Evolutionary conservation across 1,284 basidiomycete species (phyloP), one percentile per base, ranked within the genome.

Genomic region (Rhodotorula glutinis): DNA sequence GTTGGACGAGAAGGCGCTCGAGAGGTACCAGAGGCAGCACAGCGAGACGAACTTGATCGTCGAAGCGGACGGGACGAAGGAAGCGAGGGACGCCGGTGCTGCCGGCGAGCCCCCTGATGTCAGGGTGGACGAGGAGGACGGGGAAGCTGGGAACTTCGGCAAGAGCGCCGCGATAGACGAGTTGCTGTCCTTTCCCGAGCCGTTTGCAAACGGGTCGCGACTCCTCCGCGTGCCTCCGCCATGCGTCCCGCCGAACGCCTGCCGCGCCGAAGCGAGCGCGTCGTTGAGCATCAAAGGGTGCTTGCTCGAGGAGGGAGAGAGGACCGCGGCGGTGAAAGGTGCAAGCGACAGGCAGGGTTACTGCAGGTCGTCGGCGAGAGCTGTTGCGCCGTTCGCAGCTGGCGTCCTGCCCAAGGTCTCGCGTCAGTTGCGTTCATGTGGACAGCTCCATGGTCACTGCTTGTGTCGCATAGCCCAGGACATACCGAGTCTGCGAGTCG

Each of bases 1-100:
- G 79, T 93, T 93, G 60, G 90, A 90, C 33, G 90, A 92, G 63
- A 94, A 80, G 23, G 92, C 91, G 3, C 91, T 93, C 9, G 88
- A 86, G 30, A 75, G 71, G 72, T 80, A 92, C 91, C 91, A 92
- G 41, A 92, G 81, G 27, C 81, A 79, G 77, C 91, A 91, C 53
- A 91, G 81, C 65, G 88, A 78, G 57, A 80, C 69, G 73, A 80
- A 79, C 17, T 64, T 64, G 41, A 60, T 49, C n/a, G 64, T 68
- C 30, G 60, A 63, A 9, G 63, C 43, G 4, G 69, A 65, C 8
- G 69, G 69, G n/a, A 71, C 7, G n/a, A 47, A 30, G 30, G 65
- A 29, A 23, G 16, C 53, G 51, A 55, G 16, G 23, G 29, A 38
- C 14, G 25, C 41, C 14, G 43, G 46, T 2, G 44, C 27, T 2